A percentile compares a stretch with the other conserved stretches of the same genome.
Evolutionary conservation across 768 basidiomycete genomes (phyloP).

Genomic region (Boletus fagicola): DNA sequence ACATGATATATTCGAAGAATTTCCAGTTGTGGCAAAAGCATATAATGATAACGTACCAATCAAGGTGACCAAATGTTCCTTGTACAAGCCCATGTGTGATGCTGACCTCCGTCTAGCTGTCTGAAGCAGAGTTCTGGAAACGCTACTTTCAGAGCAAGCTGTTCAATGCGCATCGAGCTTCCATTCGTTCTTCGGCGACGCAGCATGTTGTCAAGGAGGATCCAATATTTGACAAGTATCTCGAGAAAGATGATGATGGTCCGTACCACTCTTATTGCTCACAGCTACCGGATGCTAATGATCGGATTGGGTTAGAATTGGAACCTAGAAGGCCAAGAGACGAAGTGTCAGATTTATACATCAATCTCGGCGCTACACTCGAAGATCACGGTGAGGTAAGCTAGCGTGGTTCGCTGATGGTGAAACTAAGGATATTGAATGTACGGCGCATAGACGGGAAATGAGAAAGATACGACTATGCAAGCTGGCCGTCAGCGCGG

Average conservation of each 20-base stretch:
- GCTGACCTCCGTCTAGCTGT: slow-evolving; percentile 52
- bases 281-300: not conserved
- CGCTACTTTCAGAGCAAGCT: slow-evolving; percentile 95
- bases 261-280: slow-evolving; percentile 21
- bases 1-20: slow-evolving; percentile 96
- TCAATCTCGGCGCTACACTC: slow-evolving; percentile 83
- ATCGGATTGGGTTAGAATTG: slow-evolving; percentile 46
- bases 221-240: slow-evolving; percentile 90
- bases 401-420: not conserved
- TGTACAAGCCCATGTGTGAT: not conserved
- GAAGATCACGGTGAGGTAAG: slow-evolving; percentile 89
- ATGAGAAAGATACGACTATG: slow-evolving; percentile 92
- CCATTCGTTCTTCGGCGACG: slow-evolving; percentile 80
- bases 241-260: slow-evolving; percentile 97
- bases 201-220: slow-evolving; percentile 89
- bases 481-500: slow-evolving; percentile 87
- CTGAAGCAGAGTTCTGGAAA: slow-evolving; percentile 93
- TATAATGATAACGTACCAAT: slow-evolving; percentile 90
- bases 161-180: slow-evolving; percentile 93
- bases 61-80: slow-evolving; percentile 48
- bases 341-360: slow-evolving; percentile 70
- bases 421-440: not conserved
- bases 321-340: slow-evolving; percentile 71
- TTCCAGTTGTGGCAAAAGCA: slow-evolving; percentile 89
- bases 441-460: slow-evolving; percentile 62